Base-by-base conservation (phyloP, 2,329 filamentous ascomycete genomes). In the Aspergillus aculeatus region DNA sequence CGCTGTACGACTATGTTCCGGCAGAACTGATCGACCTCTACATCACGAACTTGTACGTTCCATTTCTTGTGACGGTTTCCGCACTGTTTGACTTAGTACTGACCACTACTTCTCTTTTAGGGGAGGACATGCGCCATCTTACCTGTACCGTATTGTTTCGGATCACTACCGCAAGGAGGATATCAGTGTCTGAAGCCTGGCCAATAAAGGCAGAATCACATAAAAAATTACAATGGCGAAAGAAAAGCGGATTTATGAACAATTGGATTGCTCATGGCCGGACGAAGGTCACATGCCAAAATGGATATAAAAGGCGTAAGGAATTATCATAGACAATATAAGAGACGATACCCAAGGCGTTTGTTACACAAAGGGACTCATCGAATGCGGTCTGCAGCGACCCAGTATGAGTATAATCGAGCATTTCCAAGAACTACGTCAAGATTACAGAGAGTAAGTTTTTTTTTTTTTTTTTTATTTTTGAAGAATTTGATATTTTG, bases 1-100 rank as follows among this genome's bases (percentile, higher is more conserved):
- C 91, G 11, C 78, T 92, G 21, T 92, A 89, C 55, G 93, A 97
- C 73, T 91, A 93, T 71, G 86, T 97, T 16, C 86, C 89, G 9
- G 85, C 89, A 0, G 89, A 91, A 80, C 85, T 82, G 80, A 84
- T 83, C 24, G 69, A 79, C 62, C 75, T 79, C 53, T 78, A 79
- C 73, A 91, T 96, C 66, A 96, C 92, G 19, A 96, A 96, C 68
- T 76, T 92, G 85, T 89, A 79, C 82, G 86, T 82, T 44, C 32
- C 26, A 35, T 14, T 41, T 12, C 19, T 19, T 26, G 32, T 6
- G 7, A 47, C 9, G 7, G 29, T 58, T 14, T 19, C 6, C 29
- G 41, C n/a, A 16, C n/a, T 12, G 26, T 19, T 24, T n/a, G n/a
- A 23, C 29, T 10, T 10, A 47, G 60, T 55, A 53, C 41, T 55